Conservation (phyloP, 1,284 basidiomycete species). For the Stereum hirsutum region DNA sequence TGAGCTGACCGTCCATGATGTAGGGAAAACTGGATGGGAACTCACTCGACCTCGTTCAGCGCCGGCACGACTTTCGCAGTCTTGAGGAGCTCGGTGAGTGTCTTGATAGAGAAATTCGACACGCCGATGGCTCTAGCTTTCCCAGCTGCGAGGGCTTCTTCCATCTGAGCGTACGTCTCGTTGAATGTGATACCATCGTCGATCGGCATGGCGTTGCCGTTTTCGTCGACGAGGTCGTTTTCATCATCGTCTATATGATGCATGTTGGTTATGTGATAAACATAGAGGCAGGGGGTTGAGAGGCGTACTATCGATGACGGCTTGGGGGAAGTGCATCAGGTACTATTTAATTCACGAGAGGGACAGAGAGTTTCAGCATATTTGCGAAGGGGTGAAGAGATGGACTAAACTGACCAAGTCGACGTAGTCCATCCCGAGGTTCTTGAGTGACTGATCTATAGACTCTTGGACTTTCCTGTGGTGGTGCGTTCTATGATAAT, state of each 20-base stretch:
- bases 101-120: slow-evolving; percentile 33
- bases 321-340: slow-evolving; percentile 24
- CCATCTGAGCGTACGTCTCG: slow-evolving; percentile 38
- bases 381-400: too few species aligned
- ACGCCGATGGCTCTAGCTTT: slow-evolving; percentile 41
- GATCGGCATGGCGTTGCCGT: not conserved
- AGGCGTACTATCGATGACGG: slow-evolving; percentile 9
- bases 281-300: not conserved
- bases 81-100: slow-evolving; percentile 27
- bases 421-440: slow-evolving; percentile 21
- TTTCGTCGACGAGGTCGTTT: not conserved
- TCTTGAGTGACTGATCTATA: slow-evolving; percentile 20
- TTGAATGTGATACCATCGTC: slow-evolving; percentile 23
- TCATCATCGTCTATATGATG: not conserved
- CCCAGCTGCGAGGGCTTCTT: slow-evolving; percentile 28
- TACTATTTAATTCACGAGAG: slow-evolving; percentile 15
- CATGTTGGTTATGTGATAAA: too few species aligned
- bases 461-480: slow-evolving; percentile 17
- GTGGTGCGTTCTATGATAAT: slow-evolving; percentile 15
- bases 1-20: not conserved
- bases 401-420: slow-evolving; percentile 21
- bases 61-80: slow-evolving; percentile 26
- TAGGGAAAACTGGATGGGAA: not conserved
- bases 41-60: slow-evolving; percentile 10
- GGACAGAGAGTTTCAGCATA: too few species aligned